phyloP scores from a whole-genome alignment of 371 early-diverging fungal species.

The Quaeritorhiza haematococci region DNA sequence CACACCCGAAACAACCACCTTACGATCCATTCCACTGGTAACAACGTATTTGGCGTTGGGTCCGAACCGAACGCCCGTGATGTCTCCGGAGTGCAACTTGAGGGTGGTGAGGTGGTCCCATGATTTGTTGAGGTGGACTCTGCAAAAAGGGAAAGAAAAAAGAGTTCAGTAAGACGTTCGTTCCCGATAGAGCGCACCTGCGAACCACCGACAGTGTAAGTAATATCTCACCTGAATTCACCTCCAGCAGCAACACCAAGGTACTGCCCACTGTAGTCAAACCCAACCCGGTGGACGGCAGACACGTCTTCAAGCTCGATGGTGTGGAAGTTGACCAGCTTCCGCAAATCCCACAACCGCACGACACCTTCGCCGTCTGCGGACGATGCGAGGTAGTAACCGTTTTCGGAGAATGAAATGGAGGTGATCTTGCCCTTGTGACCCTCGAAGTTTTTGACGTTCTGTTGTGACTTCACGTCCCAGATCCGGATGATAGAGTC shows the following conservation, averaged over 20 bases:
- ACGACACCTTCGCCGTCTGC: slow-evolving; percentile 62
- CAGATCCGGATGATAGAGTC: slow-evolving; percentile 76
- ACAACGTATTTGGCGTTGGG: slow-evolving; percentile 31
- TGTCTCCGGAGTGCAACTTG: slow-evolving; percentile 43
- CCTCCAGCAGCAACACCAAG: slow-evolving; percentile 68
- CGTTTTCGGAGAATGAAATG: slow-evolving; percentile 85
- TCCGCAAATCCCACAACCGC: slow-evolving; percentile 88
- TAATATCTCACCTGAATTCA: slow-evolving; percentile 45
- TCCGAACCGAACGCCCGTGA: slow-evolving; percentile 58
- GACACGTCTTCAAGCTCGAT: slow-evolving; percentile 44
- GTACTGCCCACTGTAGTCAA: slow-evolving; percentile 80
- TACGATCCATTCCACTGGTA: slow-evolving; percentile 23
- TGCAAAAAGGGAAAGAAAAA: slow-evolving; percentile 41
- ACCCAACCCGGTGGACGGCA: slow-evolving; percentile 58
- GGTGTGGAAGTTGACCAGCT: slow-evolving; percentile 67
- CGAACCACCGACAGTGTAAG: background rate
- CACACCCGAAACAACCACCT: slow-evolving; percentile 22
- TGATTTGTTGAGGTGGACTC: slow-evolving; percentile 60
- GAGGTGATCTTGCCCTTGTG: slow-evolving; percentile 64
- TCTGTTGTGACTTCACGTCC: slow-evolving; percentile 73
- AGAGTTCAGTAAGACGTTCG: background rate
- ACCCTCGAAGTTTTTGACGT: slow-evolving; percentile 69
- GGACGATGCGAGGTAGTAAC: slow-evolving; percentile 79
- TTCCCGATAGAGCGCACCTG: background rate
- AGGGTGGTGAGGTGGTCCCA: slow-evolving; percentile 62